Percentiles rank a stretch among this genome's conserved stretches.
phyloP scores from a whole-genome alignment of 306 rosid species.

The Trifolium fragiferum region DNA sequence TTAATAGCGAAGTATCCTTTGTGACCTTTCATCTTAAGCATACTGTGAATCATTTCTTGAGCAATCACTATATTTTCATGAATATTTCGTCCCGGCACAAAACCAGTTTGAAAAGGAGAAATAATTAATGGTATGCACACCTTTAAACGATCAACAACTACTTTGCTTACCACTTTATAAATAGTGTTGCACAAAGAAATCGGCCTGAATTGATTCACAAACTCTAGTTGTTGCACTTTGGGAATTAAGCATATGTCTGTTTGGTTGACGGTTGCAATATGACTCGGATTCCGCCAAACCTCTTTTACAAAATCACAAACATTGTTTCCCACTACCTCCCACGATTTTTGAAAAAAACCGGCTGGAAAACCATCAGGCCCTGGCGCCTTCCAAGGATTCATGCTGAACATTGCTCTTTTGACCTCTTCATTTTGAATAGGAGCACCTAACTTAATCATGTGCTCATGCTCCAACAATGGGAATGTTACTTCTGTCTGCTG shows the following conservation, averaged over 20 bases:
- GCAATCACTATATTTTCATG: neutral
- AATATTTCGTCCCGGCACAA: too few species aligned
- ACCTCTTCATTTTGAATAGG: too few species aligned
- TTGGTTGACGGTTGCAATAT: neutral
- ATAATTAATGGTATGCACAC: neutral
- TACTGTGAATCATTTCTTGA: neutral
- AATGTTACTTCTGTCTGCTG: too few species aligned
- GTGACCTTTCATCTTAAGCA: neutral
- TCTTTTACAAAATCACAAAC: neutral
- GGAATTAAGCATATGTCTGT: neutral
- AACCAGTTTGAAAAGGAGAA: neutral
- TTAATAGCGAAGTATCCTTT: neutral
- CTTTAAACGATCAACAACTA: neutral
- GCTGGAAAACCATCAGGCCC: neutral
- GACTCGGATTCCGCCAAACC: neutral
- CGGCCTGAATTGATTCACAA: neutral
- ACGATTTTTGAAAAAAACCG: neutral
- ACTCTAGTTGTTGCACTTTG: neutral
- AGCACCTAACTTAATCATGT: too few species aligned
- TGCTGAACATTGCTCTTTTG: too few species aligned
- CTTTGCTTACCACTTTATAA: too few species aligned
- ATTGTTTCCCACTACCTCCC: neutral
- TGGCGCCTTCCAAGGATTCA: neutral
- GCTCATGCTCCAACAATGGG: too few species aligned
- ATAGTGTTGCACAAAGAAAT: neutral